Percentiles rank a stretch among this genome's conserved stretches.
These are phyloP conservation scores for Thraustotheca clavata DNA, from an alignment of 352 stramenopile genomes.

Conservation along the genomic window DNA sequence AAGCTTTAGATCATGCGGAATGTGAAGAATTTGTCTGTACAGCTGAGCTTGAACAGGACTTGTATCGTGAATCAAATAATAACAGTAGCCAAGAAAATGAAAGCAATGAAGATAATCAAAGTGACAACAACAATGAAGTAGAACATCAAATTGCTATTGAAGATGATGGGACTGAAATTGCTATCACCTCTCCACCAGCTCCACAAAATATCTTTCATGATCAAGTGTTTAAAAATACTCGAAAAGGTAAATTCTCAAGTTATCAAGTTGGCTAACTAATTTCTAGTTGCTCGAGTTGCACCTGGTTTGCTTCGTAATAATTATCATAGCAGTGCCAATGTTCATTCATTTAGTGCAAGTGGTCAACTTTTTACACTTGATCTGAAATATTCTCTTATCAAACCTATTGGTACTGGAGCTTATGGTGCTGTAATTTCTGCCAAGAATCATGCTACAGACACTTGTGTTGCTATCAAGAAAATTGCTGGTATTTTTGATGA, in stretches of 20 bases:
- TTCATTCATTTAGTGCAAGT: constrained; percentile 65
- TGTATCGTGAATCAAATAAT: neutral
- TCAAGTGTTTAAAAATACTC: constrained; percentile 9
- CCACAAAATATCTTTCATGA: neutral
- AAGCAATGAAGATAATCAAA: constrained; percentile 14
- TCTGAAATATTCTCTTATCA: constrained; percentile 81
- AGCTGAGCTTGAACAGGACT: constrained; percentile 13
- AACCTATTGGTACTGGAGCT: constrained; percentile 79
- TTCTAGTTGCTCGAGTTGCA: constrained; percentile 5
- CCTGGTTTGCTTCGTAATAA: neutral
- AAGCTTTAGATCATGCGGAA: neutral
- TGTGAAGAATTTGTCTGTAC: neutral
- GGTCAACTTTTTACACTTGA: constrained; percentile 83
- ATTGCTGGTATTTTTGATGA: constrained; percentile 92
- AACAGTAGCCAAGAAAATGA: constrained; percentile 21
- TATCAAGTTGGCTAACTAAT: neutral
- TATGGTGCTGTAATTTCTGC: constrained; percentile 88
- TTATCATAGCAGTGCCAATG: constrained; percentile 21
- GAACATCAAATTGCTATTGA: neutral
- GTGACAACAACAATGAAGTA: neutral
- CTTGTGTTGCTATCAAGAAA: constrained; percentile 91
- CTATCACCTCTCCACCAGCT: neutral
- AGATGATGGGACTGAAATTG: neutral
- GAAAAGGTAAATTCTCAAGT: constrained; percentile 4
- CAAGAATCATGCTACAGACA: constrained; percentile 38